A percentile compares a stretch with the other conserved stretches of the same genome.
phyloP scores from a whole-genome alignment of 192 early-diverging fungal species.

The Anaeromyces robustus region DNA sequence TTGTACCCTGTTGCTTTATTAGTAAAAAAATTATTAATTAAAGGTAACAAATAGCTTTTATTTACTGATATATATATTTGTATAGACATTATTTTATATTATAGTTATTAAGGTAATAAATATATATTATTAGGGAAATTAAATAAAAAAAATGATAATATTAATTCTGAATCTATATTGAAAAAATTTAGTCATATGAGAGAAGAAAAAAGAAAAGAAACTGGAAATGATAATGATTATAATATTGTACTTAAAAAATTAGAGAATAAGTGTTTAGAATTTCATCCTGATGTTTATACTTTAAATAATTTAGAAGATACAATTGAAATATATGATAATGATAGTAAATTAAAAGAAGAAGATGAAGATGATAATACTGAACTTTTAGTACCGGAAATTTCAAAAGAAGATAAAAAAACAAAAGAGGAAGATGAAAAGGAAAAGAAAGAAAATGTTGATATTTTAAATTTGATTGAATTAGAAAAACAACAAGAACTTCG shows the following conservation, averaged over 20 bases:
- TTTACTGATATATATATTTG: background rate
- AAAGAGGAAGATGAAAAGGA: background rate
- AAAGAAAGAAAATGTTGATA: background rate
- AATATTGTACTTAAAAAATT: background rate
- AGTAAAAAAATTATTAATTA: background rate
- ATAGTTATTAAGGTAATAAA: background rate
- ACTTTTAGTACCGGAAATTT: background rate
- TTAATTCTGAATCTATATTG: background rate
- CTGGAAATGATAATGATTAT: background rate
- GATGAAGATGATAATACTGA: background rate
- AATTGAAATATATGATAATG: background rate
- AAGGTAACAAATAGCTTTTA: background rate
- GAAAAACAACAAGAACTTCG: background rate
- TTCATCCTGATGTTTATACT: background rate
- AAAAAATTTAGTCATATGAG: background rate
- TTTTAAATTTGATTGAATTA: too few species aligned
- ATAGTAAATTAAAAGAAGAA: background rate
- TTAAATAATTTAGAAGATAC: background rate
- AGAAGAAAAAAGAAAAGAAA: background rate
- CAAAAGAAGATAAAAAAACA: background rate
- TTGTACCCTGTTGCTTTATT: background rate
- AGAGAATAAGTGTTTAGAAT: background rate
- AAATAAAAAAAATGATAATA: background rate
- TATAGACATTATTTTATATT: too few species aligned
- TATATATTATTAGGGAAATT: background rate